These are phyloP conservation scores for Hippophae tibetana DNA, from an alignment of 306 rosid genomes.

Conservation along the genomic window DNA sequence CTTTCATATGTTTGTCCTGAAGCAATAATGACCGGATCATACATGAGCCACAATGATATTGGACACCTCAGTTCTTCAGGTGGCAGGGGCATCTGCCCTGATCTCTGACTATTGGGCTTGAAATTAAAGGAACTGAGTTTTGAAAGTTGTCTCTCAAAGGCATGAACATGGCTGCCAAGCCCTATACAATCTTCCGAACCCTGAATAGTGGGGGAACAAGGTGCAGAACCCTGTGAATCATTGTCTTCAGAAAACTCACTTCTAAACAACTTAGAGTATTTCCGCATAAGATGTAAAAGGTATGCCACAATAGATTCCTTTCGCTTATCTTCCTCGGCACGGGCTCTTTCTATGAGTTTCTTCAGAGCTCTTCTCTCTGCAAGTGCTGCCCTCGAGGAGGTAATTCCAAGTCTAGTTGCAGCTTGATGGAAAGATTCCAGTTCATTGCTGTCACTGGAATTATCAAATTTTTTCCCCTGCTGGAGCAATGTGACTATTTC, in stretches of 20 bases:
- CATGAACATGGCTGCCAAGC: slow-evolving; percentile 41
- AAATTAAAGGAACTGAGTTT: slow-evolving; percentile 63
- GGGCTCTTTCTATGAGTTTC: slow-evolving; percentile 85
- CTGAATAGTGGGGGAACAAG: slow-evolving; percentile 89
- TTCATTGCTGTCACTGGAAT: slow-evolving; percentile 51
- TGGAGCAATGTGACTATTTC: slow-evolving; percentile 72
- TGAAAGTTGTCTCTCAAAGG: slow-evolving; percentile 74
- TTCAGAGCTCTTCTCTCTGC: slow-evolving; percentile 92
- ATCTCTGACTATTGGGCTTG: slow-evolving; percentile 53
- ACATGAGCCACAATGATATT: slow-evolving; percentile 87
- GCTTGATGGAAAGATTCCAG: slow-evolving; percentile 95
- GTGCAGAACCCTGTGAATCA: slow-evolving; percentile 95
- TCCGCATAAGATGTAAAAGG: slow-evolving; percentile 91
- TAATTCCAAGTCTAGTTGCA: slow-evolving; percentile 77
- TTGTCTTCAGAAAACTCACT: slow-evolving; percentile 78
- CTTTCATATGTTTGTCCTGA: slow-evolving; percentile 97
- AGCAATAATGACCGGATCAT: slow-evolving; percentile 86
- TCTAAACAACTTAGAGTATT: slow-evolving; percentile 89
- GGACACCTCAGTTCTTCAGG: slow-evolving; percentile 99
- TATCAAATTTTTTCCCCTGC: slow-evolving; percentile 72
- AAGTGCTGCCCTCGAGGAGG: slow-evolving; percentile 92
- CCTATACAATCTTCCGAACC: slow-evolving; percentile 51
- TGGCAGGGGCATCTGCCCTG: slow-evolving; percentile 59
- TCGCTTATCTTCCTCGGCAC: slow-evolving; percentile 87
- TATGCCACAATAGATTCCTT: slow-evolving; percentile 93